Evolutionary conservation across 495 filamentous ascomycete species (phyloP), one percentile per base, ranked within the genome.

Genomic region (Trichoderma virens): DNA sequence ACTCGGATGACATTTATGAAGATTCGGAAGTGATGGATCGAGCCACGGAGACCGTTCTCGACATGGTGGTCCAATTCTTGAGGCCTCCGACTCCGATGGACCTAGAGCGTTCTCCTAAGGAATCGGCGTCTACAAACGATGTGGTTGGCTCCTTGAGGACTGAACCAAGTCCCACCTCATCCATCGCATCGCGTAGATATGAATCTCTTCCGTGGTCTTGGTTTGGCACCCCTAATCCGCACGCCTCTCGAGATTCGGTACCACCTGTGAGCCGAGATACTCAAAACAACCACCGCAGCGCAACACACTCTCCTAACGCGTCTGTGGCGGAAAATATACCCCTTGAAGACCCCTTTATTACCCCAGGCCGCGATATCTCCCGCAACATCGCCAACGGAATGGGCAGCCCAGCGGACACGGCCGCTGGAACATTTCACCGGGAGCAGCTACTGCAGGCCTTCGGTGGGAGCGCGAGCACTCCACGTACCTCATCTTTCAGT

Each of bases 91-190:
- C 67, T 59, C 43, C 68, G 7, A 28, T 31, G 23, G 56, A 60
- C 3, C 20, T 18, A n/a, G n/a, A n/a, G 34, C 47, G 28, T 66
- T 30, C 61, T 67, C 7, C 69, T n/a, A 75, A 73, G 69, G 64
- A 72, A 64, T 71, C 73, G 3, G 62, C 70, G 27, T 70, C 66
- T 25, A 70, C 71, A 34, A 71, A 73, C 54, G 73, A 73, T 14
- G 45, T 72, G 35, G 62, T 47, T 30, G 39, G 39, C 32, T 62
- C 39, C 13, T 45, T 45, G 30, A 14, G 38, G 25, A 20, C 61
- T 16, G n/a, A 23, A 13, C 20, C 60, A 7, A 61, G 60, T 5
- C 60, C 60, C 8, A 61, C 32, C 5, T 13, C 30, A n/a, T 61
- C 60, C 11, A 61, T 56, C 16, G 25, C 51, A 5, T 41, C 60